A percentile compares a stretch with the other conserved stretches of the same genome.
These are phyloP conservation scores for Gastrodia elata DNA, from an alignment of 106 monocot genomes.

Conservation along the genomic window DNA sequence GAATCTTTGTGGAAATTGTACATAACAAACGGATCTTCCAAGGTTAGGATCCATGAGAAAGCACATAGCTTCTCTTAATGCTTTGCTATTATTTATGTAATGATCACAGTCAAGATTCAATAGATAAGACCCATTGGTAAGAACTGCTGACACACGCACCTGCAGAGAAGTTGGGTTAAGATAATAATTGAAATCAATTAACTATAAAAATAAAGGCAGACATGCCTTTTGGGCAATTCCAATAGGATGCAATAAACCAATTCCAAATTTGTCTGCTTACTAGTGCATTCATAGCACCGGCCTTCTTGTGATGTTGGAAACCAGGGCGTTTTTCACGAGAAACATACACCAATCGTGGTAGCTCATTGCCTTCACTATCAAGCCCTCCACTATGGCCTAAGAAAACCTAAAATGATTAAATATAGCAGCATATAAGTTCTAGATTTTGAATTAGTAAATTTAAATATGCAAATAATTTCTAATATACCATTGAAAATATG, in stretches of 20 bases:
- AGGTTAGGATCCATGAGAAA: constrained; percentile 81
- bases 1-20: constrained; percentile 81
- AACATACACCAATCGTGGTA: constrained; percentile 22
- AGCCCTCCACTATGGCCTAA: constrained; percentile 26
- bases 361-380: constrained; percentile 24
- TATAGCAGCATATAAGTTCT: neutral
- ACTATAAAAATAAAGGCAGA: neutral
- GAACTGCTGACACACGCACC: constrained; percentile 77
- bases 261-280: constrained; percentile 17
- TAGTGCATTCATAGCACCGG: constrained; percentile 49
- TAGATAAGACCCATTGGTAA: constrained; percentile 64
- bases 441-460: neutral
- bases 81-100: constrained; percentile 89
- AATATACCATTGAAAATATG: no score
- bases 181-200: neutral
- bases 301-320: constrained; percentile 35
- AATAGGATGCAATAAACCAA: neutral
- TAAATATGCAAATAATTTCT: no score
- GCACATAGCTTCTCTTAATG: constrained; percentile 78
- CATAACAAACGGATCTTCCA: constrained; percentile 64
- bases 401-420: constrained; percentile 20
- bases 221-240: neutral
- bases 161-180: constrained; percentile 5
- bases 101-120: constrained; percentile 91
- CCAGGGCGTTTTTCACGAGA: constrained; percentile 34